phyloP scores from a whole-genome alignment of 1,284 basidiomycete species.

The Malassezia slooffiae region DNA sequence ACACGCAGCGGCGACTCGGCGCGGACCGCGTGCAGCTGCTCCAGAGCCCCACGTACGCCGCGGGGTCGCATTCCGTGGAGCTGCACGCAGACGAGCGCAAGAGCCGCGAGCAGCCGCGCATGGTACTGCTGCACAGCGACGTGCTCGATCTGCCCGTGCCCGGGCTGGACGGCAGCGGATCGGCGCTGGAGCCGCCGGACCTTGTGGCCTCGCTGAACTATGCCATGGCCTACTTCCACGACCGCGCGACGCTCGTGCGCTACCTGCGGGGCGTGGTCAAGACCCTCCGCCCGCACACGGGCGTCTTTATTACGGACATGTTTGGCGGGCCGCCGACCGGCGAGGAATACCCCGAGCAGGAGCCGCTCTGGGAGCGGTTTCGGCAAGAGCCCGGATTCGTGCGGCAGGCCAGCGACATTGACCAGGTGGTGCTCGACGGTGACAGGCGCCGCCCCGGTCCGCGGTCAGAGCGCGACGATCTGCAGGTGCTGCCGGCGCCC shows the following conservation, averaged over 20 bases:
- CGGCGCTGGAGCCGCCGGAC: conserved; percentile 20
- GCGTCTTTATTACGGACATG: conserved; percentile 33
- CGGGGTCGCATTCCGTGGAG: conserved; percentile 5
- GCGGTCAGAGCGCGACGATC: conserved; percentile 4
- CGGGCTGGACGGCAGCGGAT: not conserved
- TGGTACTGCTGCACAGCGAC: conserved; percentile 29
- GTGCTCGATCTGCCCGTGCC: conserved; percentile 28
- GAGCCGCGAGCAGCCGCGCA: not conserved
- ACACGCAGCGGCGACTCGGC: conserved; percentile 18
- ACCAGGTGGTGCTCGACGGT: conserved; percentile 6
- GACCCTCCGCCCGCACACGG: conserved; percentile 24
- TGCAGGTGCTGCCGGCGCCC: conserved; percentile 15
- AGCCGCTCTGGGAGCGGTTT: conserved; percentile 16
- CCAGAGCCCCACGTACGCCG: conserved; percentile 19
- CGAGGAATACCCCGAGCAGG: conserved; percentile 21
- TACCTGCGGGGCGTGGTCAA: conserved; percentile 19
- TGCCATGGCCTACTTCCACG: conserved; percentile 36
- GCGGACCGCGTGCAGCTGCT: conserved; percentile 13
- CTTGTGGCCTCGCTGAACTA: conserved; percentile 35
- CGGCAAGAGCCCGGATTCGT: conserved; percentile 17
- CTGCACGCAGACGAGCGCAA: not conserved
- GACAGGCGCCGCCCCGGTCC: not conserved
- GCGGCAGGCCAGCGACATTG: conserved; percentile 2
- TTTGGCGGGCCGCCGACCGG: conserved; percentile 29
- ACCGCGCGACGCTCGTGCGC: conserved; percentile 20